Evolutionary conservation across 2,329 filamentous ascomycete species (phyloP).

Genomic region (Lomentospora prolificans): DNA sequence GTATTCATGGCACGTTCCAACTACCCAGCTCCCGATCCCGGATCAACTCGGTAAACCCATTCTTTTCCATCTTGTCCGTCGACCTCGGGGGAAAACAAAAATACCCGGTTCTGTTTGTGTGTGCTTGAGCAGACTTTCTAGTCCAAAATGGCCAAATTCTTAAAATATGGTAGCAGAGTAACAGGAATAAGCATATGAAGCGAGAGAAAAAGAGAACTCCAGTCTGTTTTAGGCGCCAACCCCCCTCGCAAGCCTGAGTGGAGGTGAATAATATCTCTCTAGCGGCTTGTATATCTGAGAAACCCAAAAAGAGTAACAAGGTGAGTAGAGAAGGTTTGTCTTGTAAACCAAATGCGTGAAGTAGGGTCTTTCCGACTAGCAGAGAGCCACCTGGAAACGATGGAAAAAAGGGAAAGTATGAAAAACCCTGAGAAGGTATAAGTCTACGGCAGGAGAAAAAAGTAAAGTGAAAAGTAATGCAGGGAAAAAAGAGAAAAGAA

Average conservation of each 20-base stretch:
- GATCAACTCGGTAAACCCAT: not conserved
- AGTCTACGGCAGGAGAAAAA: not conserved
- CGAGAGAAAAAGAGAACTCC: not conserved
- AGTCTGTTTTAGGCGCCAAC: not conserved
- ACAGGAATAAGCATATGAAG: not conserved
- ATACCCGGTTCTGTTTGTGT: not conserved
- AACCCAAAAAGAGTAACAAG: not conserved
- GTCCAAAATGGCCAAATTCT: conserved; percentile 3
- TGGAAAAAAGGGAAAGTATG: not conserved
- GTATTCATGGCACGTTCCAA: not conserved
- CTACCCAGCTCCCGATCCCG: not conserved
- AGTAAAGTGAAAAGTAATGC: not conserved
- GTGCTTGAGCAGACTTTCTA: conserved; percentile 7
- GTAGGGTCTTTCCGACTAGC: not conserved
- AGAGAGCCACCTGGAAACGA: not conserved
- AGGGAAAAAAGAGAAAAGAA: not conserved
- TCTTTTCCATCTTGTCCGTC: not conserved
- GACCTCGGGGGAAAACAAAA: not conserved
- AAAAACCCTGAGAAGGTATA: not conserved
- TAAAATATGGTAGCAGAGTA: not conserved
- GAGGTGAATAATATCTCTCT: not conserved
- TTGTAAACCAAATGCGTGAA: not conserved
- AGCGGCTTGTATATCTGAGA: not conserved
- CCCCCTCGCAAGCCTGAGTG: not conserved
- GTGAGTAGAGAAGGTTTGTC: not conserved